Evolutionary conservation across 352 stramenopile genomes (phyloP).

Genomic region (Lagenidium giganteum): DNA sequence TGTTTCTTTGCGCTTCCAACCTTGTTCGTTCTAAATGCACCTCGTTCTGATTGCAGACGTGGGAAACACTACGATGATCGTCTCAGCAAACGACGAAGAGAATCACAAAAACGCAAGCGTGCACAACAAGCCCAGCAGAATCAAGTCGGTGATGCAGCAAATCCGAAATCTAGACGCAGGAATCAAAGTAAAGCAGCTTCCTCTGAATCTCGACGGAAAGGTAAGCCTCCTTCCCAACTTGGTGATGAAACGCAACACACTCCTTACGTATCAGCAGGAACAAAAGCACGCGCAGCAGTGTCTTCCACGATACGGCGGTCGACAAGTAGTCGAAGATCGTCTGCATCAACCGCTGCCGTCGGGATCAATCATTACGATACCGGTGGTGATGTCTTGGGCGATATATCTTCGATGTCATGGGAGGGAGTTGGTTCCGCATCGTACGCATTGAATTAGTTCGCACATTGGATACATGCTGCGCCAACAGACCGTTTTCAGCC

Average conservation of each 20-base stretch:
- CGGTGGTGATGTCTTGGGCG: slow-evolving; percentile 25
- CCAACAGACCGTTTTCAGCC: neutral
- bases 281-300: slow-evolving; percentile 14
- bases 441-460: slow-evolving; percentile 30
- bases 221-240: no score
- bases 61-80: slow-evolving; percentile 46
- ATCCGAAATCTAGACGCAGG: slow-evolving; percentile 11
- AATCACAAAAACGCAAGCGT: slow-evolving; percentile 43
- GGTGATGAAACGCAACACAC: no score
- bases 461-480: neutral
- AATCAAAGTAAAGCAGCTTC: slow-evolving; percentile 5
- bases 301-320: slow-evolving; percentile 17
- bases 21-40: neutral
- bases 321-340: no score
- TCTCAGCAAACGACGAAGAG: slow-evolving; percentile 16
- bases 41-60: slow-evolving; percentile 11
- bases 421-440: slow-evolving; percentile 53
- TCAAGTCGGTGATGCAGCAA: no score
- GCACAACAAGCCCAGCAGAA: slow-evolving; percentile 9
- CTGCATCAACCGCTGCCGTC: slow-evolving; percentile 10
- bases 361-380: slow-evolving; percentile 55
- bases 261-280: no score
- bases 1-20: neutral
- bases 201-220: slow-evolving; percentile 13
- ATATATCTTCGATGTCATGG: slow-evolving; percentile 54